Conservation (phyloP, 2,329 filamentous ascomycete genomes). For the Pleomassaria siparia region DNA sequence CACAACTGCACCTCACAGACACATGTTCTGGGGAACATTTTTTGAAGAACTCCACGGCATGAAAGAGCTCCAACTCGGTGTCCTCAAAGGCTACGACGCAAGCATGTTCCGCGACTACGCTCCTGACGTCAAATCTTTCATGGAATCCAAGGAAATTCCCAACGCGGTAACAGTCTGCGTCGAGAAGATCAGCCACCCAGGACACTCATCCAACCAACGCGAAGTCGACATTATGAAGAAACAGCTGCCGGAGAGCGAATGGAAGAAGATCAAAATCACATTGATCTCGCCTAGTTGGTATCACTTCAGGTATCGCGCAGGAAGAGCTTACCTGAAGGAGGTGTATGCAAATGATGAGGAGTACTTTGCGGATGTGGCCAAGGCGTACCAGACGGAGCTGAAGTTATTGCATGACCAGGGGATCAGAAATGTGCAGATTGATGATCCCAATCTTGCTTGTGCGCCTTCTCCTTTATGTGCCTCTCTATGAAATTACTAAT, state of each 20-base stretch:
- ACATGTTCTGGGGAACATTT: slow-evolving; percentile 60
- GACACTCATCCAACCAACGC: slow-evolving; percentile 57
- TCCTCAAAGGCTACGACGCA: slow-evolving; percentile 50
- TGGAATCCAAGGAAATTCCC: slow-evolving; percentile 57
- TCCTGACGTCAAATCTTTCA: slow-evolving; percentile 64
- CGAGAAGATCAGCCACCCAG: slow-evolving; percentile 59
- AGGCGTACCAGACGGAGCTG: slow-evolving; percentile 50
- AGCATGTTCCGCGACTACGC: slow-evolving; percentile 61
- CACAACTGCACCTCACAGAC: slow-evolving; percentile 23
- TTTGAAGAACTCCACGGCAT: slow-evolving; percentile 59
- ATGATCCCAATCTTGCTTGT: slow-evolving; percentile 52
- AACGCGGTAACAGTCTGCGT: slow-evolving; percentile 60
- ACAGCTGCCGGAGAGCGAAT: slow-evolving; percentile 60
- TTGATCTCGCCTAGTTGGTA: slow-evolving; percentile 70
- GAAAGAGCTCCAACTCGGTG: slow-evolving; percentile 50
- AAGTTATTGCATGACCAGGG: slow-evolving; percentile 50
- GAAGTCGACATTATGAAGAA: slow-evolving; percentile 63
- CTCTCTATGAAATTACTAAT: background rate
- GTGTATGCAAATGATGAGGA: slow-evolving; percentile 51
- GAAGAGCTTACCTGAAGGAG: slow-evolving; percentile 48
- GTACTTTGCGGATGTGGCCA: slow-evolving; percentile 51
- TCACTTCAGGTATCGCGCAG: slow-evolving; percentile 64
- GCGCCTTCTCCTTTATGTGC: background rate
- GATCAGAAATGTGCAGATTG: slow-evolving; percentile 52
- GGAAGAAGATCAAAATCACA: slow-evolving; percentile 69